Base-by-base conservation (phyloP, 139 green algal genomes). In the Chara braunii region DNA sequence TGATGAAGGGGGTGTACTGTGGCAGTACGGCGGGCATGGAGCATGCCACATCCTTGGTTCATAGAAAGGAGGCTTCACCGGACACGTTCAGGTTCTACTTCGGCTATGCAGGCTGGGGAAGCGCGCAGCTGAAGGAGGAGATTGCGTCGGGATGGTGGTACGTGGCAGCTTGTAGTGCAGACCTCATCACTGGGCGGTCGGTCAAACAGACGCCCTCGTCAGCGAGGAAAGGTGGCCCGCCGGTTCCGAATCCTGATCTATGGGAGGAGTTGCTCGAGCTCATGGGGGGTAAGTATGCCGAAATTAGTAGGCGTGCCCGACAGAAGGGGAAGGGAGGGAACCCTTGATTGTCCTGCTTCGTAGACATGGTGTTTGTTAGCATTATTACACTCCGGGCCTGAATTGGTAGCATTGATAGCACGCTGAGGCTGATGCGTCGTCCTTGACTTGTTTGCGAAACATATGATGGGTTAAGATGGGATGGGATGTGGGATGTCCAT, bases 121-220 rank as follows among this genome's bases (percentile, higher is more conserved):
- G 12, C 7, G 54, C 23, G 12, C 63, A 72, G 63, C 51, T 72
- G 18, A n/a, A n/a, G 55, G 36, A 48, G 22, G 63, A 72, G 45
- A 22, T 72, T 12, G 54, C n/a, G 53, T 34, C 28, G 24, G 63
- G 63, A 29, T 72, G 63, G 63, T 72, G 63, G 63, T 50, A 72
- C 14, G 40, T 72, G 5, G 63, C 63, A 24, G 63, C 63, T 18
- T 71, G 63, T 7, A 72, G 63, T 43, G 43, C 37, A 31, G 63
- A 61, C 9, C 23, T 72, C 18, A 5, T 72, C 22, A 36, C 62
- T 22, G 9, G 35, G 48, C 24, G 24, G 11, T 57, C 48, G 9
- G 48, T 12, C 9, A 26, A 24, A 57, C 50, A 45, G 50, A 23
- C n/a, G 50, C 29, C 50, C 18, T 29, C n/a, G n/a, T 29, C 14